Base-by-base conservation (phyloP, 306 rosid species). In the Inga leiocalycina region DNA sequence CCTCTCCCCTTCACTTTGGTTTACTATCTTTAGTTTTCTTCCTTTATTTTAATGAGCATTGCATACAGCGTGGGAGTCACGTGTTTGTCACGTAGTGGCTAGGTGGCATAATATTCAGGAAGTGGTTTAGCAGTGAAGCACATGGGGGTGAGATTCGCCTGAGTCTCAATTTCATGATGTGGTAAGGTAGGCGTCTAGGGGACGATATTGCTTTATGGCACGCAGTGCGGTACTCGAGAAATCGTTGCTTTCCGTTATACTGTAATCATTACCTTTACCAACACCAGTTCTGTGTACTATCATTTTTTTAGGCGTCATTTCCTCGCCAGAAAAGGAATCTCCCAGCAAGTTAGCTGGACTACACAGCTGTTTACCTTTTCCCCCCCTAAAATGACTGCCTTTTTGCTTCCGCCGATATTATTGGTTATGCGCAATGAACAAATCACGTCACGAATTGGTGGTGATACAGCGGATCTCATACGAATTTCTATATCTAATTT, bases 11-110 rank as follows among this genome's bases (percentile, higher is more conserved):
- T 79, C 51, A 54, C 67, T 75, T 79, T 51, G 68, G 70, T 70
- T 79, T 43, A 24, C 3, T 4, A 61, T 82, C 79, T 59, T 65
- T 64, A 12, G 8, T 64, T 56, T 56, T 56, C 39, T 35, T 35
- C 6, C 39, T 35, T 35, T 35, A 35, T 35, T 35, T 35, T 35
- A 35, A 35, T 4, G 72, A 11, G 74, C 17, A 75, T 51, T 62
- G 80, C 16, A 79, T 65, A 67, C 77, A 78, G 76, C 51, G 78
- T 27, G 67, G 62, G 74, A 49, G 86, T 83, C 73, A 80, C 81
- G 88, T 88, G 90, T 77, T 77, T 48, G 88, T 82, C 88, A 77
- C 84, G 79, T 84, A 86, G 87, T 66, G 73, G 19, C 71, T 85
- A 80, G 44, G 72, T 12, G 67, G 82, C 69, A 82, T 75, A 59